phyloP scores from a whole-genome alignment of 1,139 yeast species.

The Pichia sp. region DNA sequence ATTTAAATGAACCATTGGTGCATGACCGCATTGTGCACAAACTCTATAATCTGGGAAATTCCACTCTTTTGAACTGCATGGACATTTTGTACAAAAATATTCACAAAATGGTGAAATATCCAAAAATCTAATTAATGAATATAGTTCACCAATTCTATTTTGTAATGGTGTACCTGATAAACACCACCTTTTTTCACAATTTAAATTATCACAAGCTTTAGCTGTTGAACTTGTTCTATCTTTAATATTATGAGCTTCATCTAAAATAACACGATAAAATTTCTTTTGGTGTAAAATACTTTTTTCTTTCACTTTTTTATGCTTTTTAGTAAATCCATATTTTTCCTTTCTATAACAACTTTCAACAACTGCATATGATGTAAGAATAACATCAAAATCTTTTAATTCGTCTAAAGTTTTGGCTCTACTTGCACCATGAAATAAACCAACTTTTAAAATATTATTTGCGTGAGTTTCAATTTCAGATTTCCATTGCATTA shows the following conservation, averaged over 20 bases:
- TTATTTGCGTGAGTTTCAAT: conserved; percentile 79
- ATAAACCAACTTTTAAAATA: conserved; percentile 57
- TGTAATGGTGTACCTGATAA: conserved; percentile 94
- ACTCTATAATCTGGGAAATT: conserved; percentile 71
- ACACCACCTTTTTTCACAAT: conserved; percentile 78
- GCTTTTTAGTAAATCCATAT: conserved; percentile 74
- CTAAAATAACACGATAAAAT: conserved; percentile 84
- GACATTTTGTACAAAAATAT: conserved; percentile 89
- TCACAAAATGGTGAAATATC: conserved; percentile 80
- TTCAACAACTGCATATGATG: conserved; percentile 89
- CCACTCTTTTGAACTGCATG: conserved; percentile 79
- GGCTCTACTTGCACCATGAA: conserved; percentile 80
- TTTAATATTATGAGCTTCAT: conserved; percentile 96
- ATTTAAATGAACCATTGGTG: conserved; percentile 91
- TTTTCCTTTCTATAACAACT: conserved; percentile 77
- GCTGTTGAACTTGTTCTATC: conserved; percentile 93
- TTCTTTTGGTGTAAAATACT: conserved; percentile 69
- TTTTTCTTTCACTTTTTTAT: conserved; percentile 63
- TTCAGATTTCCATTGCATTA: conserved; percentile 97
- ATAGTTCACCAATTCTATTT: conserved; percentile 92
- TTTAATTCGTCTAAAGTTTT: conserved; percentile 48
- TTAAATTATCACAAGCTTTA: conserved; percentile 73
- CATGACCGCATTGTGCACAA: conserved; percentile 83
- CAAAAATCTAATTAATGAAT: conserved; percentile 80
- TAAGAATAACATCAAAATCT: conserved; percentile 73